These are phyloP conservation scores for Kodamaea laetipori DNA, from an alignment of 805 yeast species.

Conservation along the genomic window DNA sequence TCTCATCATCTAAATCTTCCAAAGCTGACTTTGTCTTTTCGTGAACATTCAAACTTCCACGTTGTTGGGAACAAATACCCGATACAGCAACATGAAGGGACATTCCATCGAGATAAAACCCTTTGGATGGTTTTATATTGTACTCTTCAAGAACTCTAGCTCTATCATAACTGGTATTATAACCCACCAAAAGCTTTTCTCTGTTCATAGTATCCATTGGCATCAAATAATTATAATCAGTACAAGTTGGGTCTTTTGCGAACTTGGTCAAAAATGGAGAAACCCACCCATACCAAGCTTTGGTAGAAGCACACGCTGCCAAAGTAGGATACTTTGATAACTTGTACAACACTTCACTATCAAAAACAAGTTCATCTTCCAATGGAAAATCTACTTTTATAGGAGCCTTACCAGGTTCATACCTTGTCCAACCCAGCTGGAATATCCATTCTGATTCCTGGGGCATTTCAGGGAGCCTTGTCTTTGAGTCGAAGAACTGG, in stretches of 20 bases:
- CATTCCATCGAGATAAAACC: slow-evolving; percentile 88
- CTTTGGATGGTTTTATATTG: slow-evolving; percentile 60
- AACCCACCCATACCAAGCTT: slow-evolving; percentile 94
- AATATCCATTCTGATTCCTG: slow-evolving; percentile 57
- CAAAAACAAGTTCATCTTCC: slow-evolving; percentile 78
- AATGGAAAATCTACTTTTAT: slow-evolving; percentile 63
- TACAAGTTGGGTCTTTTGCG: slow-evolving; percentile 32
- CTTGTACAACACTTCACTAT: slow-evolving; percentile 84
- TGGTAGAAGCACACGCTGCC: slow-evolving; percentile 74
- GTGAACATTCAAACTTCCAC: slow-evolving; percentile 73
- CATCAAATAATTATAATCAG: slow-evolving; percentile 62
- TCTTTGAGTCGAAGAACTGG: slow-evolving; percentile 33
- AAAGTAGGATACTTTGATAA: slow-evolving; percentile 71
- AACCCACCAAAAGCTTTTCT: slow-evolving; percentile 77
- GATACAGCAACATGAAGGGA: slow-evolving; percentile 85
- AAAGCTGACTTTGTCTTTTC: slow-evolving; percentile 39
- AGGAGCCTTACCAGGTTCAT: slow-evolving; percentile 57
- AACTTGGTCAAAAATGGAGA: slow-evolving; percentile 77
- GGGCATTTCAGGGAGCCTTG: slow-evolving; percentile 37
- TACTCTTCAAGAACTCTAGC: slow-evolving; percentile 87
- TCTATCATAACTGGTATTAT: slow-evolving; percentile 87
- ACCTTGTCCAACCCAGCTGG: slow-evolving; percentile 80
- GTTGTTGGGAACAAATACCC: slow-evolving; percentile 91
- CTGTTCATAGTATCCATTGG: slow-evolving; percentile 60
- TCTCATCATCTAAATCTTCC: slow-evolving; percentile 21